These are phyloP conservation scores for Esteya vermicola DNA, from an alignment of 2,329 filamentous ascomycete genomes.

Conservation along the genomic window DNA sequence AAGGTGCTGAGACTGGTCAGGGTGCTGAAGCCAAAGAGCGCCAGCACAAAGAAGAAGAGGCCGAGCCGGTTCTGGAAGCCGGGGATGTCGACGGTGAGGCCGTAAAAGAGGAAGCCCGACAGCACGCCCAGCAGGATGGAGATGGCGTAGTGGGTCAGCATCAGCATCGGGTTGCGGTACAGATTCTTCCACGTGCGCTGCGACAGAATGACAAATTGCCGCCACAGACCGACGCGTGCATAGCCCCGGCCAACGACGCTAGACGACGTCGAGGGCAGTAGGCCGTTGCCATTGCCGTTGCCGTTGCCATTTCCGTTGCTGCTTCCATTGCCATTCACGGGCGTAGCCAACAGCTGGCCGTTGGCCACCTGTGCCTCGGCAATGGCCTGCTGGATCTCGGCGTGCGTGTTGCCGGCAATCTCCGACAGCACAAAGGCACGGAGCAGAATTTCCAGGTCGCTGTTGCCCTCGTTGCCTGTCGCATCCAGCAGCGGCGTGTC, in stretches of 20 bases:
- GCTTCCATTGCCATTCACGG: background rate
- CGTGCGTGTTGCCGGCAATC: constrained; percentile 57
- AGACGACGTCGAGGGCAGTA: constrained; percentile 28
- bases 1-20: constrained; percentile 90
- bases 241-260: constrained; percentile 64
- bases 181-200: constrained; percentile 91
- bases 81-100: constrained; percentile 85
- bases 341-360: constrained; percentile 40
- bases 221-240: constrained; percentile 60
- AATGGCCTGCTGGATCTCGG: constrained; percentile 65
- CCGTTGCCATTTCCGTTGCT: constrained; percentile 2
- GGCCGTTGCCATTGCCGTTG: background rate
- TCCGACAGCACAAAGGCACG: constrained; percentile 63
- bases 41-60: constrained; percentile 93
- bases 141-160: constrained; percentile 97
- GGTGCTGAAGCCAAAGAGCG: constrained; percentile 92
- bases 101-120: constrained; percentile 91
- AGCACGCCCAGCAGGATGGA: constrained; percentile 89
- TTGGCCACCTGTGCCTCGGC: constrained; percentile 52
- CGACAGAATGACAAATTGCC: constrained; percentile 83
- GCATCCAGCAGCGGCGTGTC: constrained; percentile 48
- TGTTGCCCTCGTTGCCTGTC: constrained; percentile 45
- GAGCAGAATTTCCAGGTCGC: constrained; percentile 72
- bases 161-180: constrained; percentile 93
- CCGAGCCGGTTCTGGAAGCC: constrained; percentile 96